Evolutionary conservation across 768 basidiomycete species (phyloP).

Genomic region (Pulveroboletus sp.): DNA sequence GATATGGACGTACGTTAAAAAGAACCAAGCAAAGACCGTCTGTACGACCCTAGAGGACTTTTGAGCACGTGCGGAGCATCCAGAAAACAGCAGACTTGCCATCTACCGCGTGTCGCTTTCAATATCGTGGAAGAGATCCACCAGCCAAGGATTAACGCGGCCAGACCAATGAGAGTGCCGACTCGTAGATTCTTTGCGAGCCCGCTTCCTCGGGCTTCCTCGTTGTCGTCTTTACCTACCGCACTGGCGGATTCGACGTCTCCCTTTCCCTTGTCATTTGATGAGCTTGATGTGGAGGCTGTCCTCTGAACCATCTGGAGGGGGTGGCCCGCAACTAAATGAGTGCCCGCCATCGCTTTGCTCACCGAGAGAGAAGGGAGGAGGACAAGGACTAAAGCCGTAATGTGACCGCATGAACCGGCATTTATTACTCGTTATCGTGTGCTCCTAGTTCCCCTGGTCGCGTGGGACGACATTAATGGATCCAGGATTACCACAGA

Average conservation of each 20-base stretch:
- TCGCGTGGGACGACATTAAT: constrained; percentile 1
- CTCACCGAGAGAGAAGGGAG: neutral
- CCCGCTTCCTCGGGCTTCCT: neutral
- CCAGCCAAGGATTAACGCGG: constrained; percentile 70
- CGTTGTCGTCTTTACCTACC: constrained; percentile 6
- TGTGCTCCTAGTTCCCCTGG: neutral
- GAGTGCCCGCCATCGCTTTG: constrained; percentile 16
- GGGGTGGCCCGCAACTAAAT: neutral
- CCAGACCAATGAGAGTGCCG: constrained; percentile 48
- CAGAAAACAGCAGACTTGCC: constrained; percentile 37
- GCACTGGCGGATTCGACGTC: constrained; percentile 15
- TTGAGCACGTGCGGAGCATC: neutral
- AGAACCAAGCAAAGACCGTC: constrained; percentile 79
- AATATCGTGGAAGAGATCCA: constrained; percentile 78
- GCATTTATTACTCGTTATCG: too few species aligned
- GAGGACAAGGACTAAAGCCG: constrained; percentile 1
- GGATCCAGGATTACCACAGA: neutral
- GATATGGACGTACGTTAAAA: constrained; percentile 52
- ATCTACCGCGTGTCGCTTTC: constrained; percentile 66
- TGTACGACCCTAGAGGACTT: constrained; percentile 60
- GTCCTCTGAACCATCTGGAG: constrained; percentile 19
- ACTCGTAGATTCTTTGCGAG: constrained; percentile 32
- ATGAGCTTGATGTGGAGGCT: constrained; percentile 10
- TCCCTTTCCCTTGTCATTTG: constrained; percentile 12
- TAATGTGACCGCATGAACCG: too few species aligned